phyloP scores from a whole-genome alignment of 106 monocot species.

The Phalaenopsis aphrodite region DNA sequence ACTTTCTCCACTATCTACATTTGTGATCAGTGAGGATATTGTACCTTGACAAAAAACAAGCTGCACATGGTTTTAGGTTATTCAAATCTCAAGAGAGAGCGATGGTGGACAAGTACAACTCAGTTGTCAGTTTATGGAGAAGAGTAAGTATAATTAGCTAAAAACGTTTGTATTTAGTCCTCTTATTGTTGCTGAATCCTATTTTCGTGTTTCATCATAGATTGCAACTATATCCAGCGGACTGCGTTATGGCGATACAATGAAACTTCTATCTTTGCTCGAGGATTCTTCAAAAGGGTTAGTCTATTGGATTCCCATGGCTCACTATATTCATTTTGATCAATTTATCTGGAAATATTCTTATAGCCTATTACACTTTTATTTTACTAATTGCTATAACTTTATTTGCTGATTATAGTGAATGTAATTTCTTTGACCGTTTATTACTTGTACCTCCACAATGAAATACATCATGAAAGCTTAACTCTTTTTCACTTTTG shows the following conservation, averaged over 20 bases:
- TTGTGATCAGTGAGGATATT: not conserved
- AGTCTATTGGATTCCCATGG: not conserved
- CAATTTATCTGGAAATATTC: not conserved
- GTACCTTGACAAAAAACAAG: slow-evolving; percentile 55
- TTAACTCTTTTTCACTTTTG: too few relatives aligned
- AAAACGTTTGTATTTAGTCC: not conserved
- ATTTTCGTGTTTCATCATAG: slow-evolving; percentile 22
- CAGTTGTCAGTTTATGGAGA: slow-evolving; percentile 72
- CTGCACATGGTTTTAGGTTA: slow-evolving; percentile 58
- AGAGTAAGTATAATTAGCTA: slow-evolving; percentile 48
- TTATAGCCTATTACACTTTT: not conserved
- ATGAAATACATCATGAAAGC: too few relatives aligned
- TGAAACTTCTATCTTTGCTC: slow-evolving; percentile 56
- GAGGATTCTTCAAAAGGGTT: slow-evolving; percentile 81
- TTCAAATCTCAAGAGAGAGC: slow-evolving; percentile 63
- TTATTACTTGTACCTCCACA: not conserved
- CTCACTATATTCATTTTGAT: not conserved
- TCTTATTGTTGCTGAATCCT: slow-evolving; percentile 5
- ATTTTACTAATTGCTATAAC: not conserved
- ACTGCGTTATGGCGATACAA: slow-evolving; percentile 66
- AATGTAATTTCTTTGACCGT: not conserved
- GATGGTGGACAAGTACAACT: slow-evolving; percentile 83
- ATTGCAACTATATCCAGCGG: slow-evolving; percentile 69
- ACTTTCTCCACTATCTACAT: not conserved
- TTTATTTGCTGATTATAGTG: not conserved